Evolutionary conservation across 305 asterid species (phyloP).

Genomic region (Ajuga reptans): DNA sequence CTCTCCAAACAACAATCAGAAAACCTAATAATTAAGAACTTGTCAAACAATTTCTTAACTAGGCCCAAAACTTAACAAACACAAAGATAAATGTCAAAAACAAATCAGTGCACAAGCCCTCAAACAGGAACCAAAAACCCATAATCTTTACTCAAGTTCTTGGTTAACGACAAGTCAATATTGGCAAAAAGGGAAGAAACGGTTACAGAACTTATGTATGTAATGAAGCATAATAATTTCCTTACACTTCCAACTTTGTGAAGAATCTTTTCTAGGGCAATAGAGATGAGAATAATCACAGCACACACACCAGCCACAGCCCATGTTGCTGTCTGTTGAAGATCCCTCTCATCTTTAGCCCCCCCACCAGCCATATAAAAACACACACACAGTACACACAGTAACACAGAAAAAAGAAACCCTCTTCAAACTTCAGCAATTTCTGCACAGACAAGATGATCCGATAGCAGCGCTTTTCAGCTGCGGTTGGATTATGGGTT

Average conservation of each 20-base stretch:
- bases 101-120: background rate
- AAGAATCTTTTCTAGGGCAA: constrained; percentile 53
- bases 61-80: constrained; percentile 12
- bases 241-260: constrained; percentile 62
- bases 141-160: background rate
- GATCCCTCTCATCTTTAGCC: constrained; percentile 31
- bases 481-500: background rate
- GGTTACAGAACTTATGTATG: background rate
- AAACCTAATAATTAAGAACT: background rate
- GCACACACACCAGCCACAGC: constrained; percentile 77
- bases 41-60: background rate
- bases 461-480: background rate
- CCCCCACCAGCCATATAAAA: constrained; percentile 37
- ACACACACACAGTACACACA: constrained; percentile 2
- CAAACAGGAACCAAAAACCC: background rate
- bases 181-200: background rate
- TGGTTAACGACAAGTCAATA: constrained; percentile 15
- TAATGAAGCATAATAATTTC: background rate
- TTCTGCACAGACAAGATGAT: constrained; percentile 17
- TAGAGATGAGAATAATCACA: constrained; percentile 51
- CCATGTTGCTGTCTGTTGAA: constrained; percentile 72
- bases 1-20: background rate
- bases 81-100: background rate
- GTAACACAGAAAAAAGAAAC: background rate
- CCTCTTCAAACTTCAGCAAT: background rate